phyloP scores from a whole-genome alignment of 441 rosid genomes.

The Gossypium trilobum region DNA sequence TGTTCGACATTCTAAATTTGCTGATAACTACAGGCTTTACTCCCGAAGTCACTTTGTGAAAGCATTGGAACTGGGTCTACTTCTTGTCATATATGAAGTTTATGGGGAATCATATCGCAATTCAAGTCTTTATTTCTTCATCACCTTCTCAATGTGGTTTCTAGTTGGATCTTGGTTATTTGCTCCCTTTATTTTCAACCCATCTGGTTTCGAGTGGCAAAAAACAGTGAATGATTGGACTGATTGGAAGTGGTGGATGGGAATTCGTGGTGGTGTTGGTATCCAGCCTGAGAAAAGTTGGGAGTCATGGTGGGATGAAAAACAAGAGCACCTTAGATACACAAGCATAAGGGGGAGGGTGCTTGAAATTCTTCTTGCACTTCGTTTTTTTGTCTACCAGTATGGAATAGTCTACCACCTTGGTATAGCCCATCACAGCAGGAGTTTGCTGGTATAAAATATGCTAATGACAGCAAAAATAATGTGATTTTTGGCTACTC shows the following conservation, averaged over 20 bases:
- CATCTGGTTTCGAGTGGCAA: conserved; percentile 95
- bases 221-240: conserved; percentile 71
- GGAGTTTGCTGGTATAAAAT: conserved; percentile 43
- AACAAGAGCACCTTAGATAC: conserved; percentile 53
- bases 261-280: conserved; percentile 64
- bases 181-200: conserved; percentile 90
- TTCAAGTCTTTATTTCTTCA: conserved; percentile 55
- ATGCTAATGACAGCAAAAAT: background rate
- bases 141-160: conserved; percentile 77
- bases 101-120: conserved; percentile 54
- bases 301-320: conserved; percentile 92
- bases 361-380: conserved; percentile 52
- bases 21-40: conserved; percentile 79
- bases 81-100: conserved; percentile 62
- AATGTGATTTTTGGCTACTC: background rate
- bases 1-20: conserved; percentile 80
- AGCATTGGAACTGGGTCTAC: conserved; percentile 72
- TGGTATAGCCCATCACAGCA: conserved; percentile 33
- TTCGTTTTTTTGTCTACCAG: conserved; percentile 65
- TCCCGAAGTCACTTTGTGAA: conserved; percentile 93
- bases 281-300: conserved; percentile 69
- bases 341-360: conserved; percentile 57
- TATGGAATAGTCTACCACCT: conserved; percentile 72
- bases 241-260: conserved; percentile 73
- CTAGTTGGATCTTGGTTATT: conserved; percentile 88